Base-by-base conservation (phyloP, 2,329 filamentous ascomycete genomes). In the Aulographum hederae region DNA sequence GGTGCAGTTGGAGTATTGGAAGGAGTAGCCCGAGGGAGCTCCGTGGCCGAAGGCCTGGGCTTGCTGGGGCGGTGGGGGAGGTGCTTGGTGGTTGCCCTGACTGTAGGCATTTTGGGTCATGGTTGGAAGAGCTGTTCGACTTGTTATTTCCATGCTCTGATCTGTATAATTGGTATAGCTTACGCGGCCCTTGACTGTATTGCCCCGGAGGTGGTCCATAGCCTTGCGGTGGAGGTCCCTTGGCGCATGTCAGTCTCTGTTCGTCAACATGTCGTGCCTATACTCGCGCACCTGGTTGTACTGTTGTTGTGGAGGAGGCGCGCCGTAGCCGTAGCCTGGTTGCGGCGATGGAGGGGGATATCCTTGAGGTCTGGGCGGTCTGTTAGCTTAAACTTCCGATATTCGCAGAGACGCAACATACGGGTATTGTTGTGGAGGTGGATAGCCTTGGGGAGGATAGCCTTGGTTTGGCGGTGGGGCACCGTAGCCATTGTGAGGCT, bases 1-100 rank as follows among this genome's bases (percentile, higher is more conserved):
- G 4, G 78, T 91, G 52, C 85, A 95, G 41, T 77, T 77, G 29
- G 84, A 93, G 55, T 94, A 94, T 53, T 86, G 79, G 55, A 85
- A 95, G 28, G 65, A 71, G 53, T 93, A 93, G 44, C 66, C 67
- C 39, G 72, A 65, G 13, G 84, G 84, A 11, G 85, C 84, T 35
- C 82, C 84, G 38, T 73, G 64, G 34, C 84, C 48, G 26, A 54
- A 55, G 32, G 44, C 41, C 35, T 39, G 75, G 64, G 33, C 66
- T 58, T 35, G 62, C 51, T 13, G 43, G 13, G 78, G 76, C 5
- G 79, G 79, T 32, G 74, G 68, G 2, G 73, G 64, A 31, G 79
- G 78, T 6, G 58, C 67, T 40, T 52, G 52, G 31, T 63, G 62
- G 41, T 69, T 69, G 38, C 65, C 69, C 41, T 69, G 66, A 37